Percentiles rank a stretch among this genome's conserved stretches.
Evolutionary conservation across 768 basidiomycete species (phyloP).

Genomic region (Tulasnella sp.): DNA sequence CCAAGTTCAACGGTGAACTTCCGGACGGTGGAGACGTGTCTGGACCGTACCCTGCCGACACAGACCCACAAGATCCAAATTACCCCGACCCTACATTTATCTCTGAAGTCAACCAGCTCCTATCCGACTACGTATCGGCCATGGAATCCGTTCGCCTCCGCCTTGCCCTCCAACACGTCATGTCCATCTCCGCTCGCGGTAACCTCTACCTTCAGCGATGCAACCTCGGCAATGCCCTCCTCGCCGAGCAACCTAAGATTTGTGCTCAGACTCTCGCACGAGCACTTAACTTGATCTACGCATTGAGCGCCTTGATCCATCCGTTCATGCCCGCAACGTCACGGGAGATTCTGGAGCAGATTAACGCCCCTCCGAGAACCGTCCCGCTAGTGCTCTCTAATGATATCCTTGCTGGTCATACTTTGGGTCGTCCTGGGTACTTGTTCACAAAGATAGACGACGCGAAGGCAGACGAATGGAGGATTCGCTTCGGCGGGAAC

Average conservation of each 20-base stretch:
- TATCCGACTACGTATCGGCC: conserved; percentile 74
- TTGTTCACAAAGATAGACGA: conserved; percentile 94
- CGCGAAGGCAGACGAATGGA: conserved; percentile 79
- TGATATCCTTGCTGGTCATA: conserved; percentile 85
- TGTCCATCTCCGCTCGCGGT: conserved; percentile 83
- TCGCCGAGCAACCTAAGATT: conserved; percentile 72
- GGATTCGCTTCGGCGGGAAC: conserved; percentile 69
- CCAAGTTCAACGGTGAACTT: conserved; percentile 73
- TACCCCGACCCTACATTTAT: conserved; percentile 64
- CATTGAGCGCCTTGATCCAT: conserved; percentile 76
- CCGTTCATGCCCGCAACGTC: conserved; percentile 97
- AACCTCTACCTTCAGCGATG: conserved; percentile 94
- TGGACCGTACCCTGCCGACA: conserved; percentile 65
- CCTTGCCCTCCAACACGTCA: conserved; percentile 78
- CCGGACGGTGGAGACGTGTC: conserved; percentile 72
- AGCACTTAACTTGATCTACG: conserved; percentile 89
- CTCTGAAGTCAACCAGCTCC: conserved; percentile 67
- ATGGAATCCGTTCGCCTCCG: conserved; percentile 94
- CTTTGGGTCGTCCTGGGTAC: conserved; percentile 79
- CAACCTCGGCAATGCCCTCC: conserved; percentile 83
- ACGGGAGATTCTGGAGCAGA: conserved; percentile 72
- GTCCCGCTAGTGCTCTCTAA: conserved; percentile 68
- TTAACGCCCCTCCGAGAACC: conserved; percentile 81
- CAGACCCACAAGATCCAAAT: conserved; percentile 45
- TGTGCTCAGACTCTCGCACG: conserved; percentile 88